Evolutionary conservation across 2,329 filamentous ascomycete species (phyloP), one percentile per base, ranked within the genome.

Genomic region (Ustulina deusta): DNA sequence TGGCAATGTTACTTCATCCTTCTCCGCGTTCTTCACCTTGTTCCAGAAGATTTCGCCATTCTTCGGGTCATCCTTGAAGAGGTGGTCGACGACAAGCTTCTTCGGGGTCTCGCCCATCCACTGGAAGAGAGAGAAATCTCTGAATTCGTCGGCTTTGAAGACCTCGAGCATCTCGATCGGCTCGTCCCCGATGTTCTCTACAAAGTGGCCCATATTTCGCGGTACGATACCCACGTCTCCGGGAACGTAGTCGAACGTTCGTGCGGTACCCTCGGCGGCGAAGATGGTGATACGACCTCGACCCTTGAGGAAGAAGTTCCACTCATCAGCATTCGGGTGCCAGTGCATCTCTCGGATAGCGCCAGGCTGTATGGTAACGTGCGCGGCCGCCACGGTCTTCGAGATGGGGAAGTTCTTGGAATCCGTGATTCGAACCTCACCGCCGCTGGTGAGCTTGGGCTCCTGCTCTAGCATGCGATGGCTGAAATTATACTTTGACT

Each of bases 301-400:
- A 0, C 92, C 92, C 29, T 81, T 81, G 76, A 94, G 87, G 82
- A 94, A 93, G 79, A 92, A 94, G 6, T 89, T 91, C 91, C 91
- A 94, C 78, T 94, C 91, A 74, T 94, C 92, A 13, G 91, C 91
- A 51, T 88, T 89, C 0, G 91, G 91, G 75, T 94, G 92, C 92
- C 92, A 94, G 81, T 94, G 92, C 85, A 94, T 93, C 80, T 93
- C 91, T 10, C 91, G 86, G 76, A 94, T 83, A 0, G 90, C 90
- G 15, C 90, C 90, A 0, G 91, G 91, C 70, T 91, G 83, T 68
- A 94, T 91, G 42, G 86, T 86, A 20, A 92, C 86, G 74, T 93
- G 86, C 0, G 91, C 92, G 0, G 91, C 91, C 0, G 91, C 90
- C 22, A 94, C 86, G 0, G 89, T 91, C 78, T 87, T 89, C 52